These are phyloP conservation scores for Lophiotrema nucula DNA, from an alignment of 495 filamentous ascomycete genomes.

Conservation along the genomic window DNA sequence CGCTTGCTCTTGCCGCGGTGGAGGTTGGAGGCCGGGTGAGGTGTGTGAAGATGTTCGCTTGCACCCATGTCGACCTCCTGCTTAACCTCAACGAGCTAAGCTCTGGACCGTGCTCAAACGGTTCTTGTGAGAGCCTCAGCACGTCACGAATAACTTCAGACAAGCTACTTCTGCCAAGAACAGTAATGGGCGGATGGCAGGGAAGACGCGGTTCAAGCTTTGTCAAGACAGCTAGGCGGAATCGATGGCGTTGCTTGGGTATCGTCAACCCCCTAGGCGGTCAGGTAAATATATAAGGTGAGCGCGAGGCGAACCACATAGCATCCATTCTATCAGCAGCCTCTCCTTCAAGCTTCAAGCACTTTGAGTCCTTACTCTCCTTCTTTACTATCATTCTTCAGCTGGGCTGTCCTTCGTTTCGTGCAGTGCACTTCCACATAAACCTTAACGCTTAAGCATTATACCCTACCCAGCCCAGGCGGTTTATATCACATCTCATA, in stretches of 20 bases:
- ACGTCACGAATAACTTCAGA: background rate
- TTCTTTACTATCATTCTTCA: conserved; percentile 1
- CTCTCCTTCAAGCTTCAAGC: no score
- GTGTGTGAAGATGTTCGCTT: background rate
- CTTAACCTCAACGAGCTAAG: conserved; percentile 1
- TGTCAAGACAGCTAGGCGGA: background rate
- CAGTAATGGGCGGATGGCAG: background rate
- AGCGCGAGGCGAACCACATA: background rate
- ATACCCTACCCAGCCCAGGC: conserved; percentile 1
- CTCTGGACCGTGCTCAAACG: conserved; percentile 6
- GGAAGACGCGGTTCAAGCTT: conserved; percentile 5
- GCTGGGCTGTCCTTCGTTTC: conserved; percentile 25
- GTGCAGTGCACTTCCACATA: no score
- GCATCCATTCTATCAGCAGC: conserved; percentile 9
- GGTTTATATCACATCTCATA: background rate
- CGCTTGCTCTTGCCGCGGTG: background rate
- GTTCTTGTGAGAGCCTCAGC: background rate
- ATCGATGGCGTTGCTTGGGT: no score
- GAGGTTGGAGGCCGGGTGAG: background rate
- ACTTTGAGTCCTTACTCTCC: background rate
- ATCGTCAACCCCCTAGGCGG: no score
- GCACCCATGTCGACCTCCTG: background rate
- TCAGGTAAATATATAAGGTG: background rate
- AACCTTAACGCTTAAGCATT: background rate
- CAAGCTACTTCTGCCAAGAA: conserved; percentile 17